These are phyloP conservation scores for Suillus subluteus DNA, from an alignment of 768 basidiomycete species.

Conservation along the genomic window DNA sequence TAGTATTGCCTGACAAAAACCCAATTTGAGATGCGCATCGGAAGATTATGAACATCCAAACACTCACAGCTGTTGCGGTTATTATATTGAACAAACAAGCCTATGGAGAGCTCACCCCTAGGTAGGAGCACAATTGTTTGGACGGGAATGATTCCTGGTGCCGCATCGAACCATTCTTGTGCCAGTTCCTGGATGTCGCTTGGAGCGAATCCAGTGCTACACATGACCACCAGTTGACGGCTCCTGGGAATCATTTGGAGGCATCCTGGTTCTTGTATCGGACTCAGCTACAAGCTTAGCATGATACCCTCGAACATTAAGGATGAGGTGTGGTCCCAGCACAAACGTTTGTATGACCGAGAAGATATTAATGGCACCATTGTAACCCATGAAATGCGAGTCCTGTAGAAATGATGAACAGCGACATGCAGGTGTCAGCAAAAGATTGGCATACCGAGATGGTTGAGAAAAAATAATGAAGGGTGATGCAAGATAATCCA, in stretches of 20 bases:
- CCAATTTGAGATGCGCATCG: background rate
- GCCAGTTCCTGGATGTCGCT: background rate
- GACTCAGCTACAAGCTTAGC: background rate
- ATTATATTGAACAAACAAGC: background rate
- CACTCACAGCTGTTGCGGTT: background rate
- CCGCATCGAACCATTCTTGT: background rate
- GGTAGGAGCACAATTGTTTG: background rate
- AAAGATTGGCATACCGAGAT: background rate
- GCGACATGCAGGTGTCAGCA: background rate
- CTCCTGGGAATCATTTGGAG: background rate
- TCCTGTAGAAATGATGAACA: background rate
- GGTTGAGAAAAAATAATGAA: background rate
- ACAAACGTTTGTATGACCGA: background rate
- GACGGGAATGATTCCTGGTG: background rate
- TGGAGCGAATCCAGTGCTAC: background rate
- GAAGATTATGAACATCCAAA: background rate
- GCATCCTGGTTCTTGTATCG: background rate
- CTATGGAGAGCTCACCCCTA: background rate
- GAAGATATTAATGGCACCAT: background rate
- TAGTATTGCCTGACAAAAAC: background rate
- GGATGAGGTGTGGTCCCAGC: constrained; percentile 3
- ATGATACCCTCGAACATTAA: background rate
- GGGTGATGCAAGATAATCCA: background rate
- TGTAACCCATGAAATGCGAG: background rate
- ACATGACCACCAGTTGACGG: background rate